Base-by-base conservation (phyloP, 805 yeast species). In the Lipomyces anomalus region DNA sequence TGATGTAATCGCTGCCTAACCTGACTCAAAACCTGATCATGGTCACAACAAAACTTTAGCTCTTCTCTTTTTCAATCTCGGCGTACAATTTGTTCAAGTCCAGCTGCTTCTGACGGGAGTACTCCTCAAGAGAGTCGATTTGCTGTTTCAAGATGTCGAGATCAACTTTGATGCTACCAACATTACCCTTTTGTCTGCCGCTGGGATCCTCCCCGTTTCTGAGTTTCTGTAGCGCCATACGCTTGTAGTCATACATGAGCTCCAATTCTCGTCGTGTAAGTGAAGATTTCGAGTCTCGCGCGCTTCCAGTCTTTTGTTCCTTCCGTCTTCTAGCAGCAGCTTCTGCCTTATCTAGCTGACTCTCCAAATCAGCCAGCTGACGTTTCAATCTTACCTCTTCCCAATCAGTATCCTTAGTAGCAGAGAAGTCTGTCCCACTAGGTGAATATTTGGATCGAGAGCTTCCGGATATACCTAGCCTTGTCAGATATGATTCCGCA, bases 351-450 rank as follows among this genome's bases (percentile, higher is more conserved):
- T 67, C 69, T 45, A 84, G 73, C 55, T 79, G 72, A n/a, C 70
- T 65, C 57, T 88, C 95, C 39, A 89, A 66, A 50, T 84, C 85
- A 9, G 79, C 73, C 50, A 90, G 70, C 61, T 88, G 90, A 50
- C 89, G 76, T 66, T 80, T 79, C 54, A 88, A 73, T 56, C 92
- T 75, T 13, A 83, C 94, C 58, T 83, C 87, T 63, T 89, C 97
- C 95, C 97, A 87, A 59, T 88, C 95, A 1, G 87, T 79, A n/a
- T 82, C 88, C 57, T 59, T 57, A 21, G 74, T 81, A 1, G 79
- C 73, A 3, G 82, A 75, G 61, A 83, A 82, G 61, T 85, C 89
- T 0, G 88, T 80, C 4, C 87, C 88, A 22, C 61, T 54, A 11
- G 60, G 51, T 3, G 70, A 58, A 29, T 61, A 55, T 3, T 21